Base-by-base conservation (phyloP, 1,139 yeast genomes). In the Schizosaccharomyces versatilis region DNA sequence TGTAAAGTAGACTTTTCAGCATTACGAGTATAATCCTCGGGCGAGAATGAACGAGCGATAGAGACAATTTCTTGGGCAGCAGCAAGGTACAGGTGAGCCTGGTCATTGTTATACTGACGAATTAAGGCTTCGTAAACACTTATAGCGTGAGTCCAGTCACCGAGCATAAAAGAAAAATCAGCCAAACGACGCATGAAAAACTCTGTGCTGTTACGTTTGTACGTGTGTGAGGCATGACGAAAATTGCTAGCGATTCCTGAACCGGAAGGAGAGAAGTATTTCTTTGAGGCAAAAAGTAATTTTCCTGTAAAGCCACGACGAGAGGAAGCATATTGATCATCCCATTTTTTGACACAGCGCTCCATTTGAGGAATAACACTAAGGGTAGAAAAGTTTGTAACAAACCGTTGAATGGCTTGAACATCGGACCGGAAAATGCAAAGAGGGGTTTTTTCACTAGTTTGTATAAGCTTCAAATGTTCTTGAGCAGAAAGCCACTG, bases 1-100 rank as follows among this genome's bases (percentile, higher is more conserved):
- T 42, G 32, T 32, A 42, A 17, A 8, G 17, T 42, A 32, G 15
- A 15, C 10, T 19, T 42, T 12, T 15, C 15, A 42, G 32, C 10
- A 81, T 70, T 14, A 82, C 76, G 56, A 80, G 74, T 12, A 79
- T 77, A 61, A 75, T 79, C 0, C 62, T 75, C 79, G 0, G 86
- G 83, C 1, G 79, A 78, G 68, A 90, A 72, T 8, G 88, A 67
- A 51, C 81, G 70, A 1, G 94, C 79, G 0, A 81, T 73, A 0
- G 86, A 81, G 60, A 85, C 80, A 82, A 84, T 82, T 67, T 90
- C 97, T 56, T 88, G 90, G 9, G 84, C 73, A 0, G 94, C 80
- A 0, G 96, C 95, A 56, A 83, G 74, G 62, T 84, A 81, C 3
- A 74, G 70, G 86, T 93, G 84, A 1, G 94, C 86, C 66, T 81